Percentiles rank a stretch among this genome's conserved stretches.
Evolutionary conservation across 139 green algal species (phyloP).

Genomic region (Auxenochlorella pyrenoidosa): DNA sequence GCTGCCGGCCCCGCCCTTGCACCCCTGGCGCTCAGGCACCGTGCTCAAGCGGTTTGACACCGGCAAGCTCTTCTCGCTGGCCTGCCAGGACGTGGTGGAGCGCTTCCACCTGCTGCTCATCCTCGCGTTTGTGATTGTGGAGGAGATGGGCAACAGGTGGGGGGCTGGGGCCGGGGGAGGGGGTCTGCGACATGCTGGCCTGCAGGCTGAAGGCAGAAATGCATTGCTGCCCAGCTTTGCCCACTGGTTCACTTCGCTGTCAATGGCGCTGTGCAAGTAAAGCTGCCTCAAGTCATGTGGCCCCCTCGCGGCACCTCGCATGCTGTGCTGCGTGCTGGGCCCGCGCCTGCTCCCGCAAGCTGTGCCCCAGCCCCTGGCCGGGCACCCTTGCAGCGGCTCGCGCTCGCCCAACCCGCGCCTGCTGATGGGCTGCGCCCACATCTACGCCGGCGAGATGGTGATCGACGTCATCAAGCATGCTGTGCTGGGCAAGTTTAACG

Average conservation of each 20-base stretch:
- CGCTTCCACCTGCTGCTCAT: slow-evolving; percentile 86
- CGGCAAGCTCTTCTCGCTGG: slow-evolving; percentile 67
- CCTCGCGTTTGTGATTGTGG: slow-evolving; percentile 83
- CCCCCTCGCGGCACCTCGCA: too few species aligned
- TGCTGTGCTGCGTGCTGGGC: too few species aligned
- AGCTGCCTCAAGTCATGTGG: too few species aligned
- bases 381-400: not conserved
- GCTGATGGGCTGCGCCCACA: slow-evolving; percentile 51
- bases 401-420: slow-evolving; percentile 43
- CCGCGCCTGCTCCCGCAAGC: too few species aligned
- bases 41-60: slow-evolving; percentile 81
- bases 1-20: not conserved
- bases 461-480: slow-evolving; percentile 94
- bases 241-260: too few species aligned
- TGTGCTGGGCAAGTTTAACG: slow-evolving; percentile 92
- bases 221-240: too few species aligned
- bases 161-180: not conserved
- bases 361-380: not conserved
- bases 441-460: slow-evolving; percentile 64
- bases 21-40: slow-evolving; percentile 45
- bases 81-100: slow-evolving; percentile 89
- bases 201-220: not conserved
- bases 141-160: slow-evolving; percentile 74
- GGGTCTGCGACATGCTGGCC: not conserved
- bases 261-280: too few species aligned